Conservation (phyloP, 495 filamentous ascomycete species). For the Penicillium macrosclerotiorum region DNA sequence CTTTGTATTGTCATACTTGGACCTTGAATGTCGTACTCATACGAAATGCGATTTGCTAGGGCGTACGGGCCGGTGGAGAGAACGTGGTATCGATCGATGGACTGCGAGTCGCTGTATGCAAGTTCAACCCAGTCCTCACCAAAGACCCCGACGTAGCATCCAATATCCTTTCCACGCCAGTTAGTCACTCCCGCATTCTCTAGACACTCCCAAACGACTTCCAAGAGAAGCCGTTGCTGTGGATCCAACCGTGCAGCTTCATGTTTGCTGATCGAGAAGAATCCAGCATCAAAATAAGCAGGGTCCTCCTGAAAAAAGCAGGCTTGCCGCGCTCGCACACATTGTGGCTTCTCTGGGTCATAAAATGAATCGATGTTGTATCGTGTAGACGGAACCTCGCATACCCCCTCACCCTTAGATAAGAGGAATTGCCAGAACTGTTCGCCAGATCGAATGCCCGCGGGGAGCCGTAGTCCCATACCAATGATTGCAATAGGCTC, state of each 20-base stretch:
- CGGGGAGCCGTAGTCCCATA: constrained; percentile 47
- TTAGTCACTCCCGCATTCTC: constrained; percentile 43
- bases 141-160: constrained; percentile 49
- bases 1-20: constrained; percentile 29
- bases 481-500: constrained; percentile 48
- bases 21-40: constrained; percentile 30
- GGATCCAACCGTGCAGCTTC: constrained; percentile 57
- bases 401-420: constrained; percentile 30
- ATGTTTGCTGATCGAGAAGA: constrained; percentile 35
- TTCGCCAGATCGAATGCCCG: constrained; percentile 26
- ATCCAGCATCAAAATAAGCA: constrained; percentile 24
- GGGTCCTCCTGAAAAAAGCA: constrained; percentile 48
- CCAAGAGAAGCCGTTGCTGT: constrained; percentile 55
- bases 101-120: constrained; percentile 16
- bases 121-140: constrained; percentile 34
- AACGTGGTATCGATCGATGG: constrained; percentile 9
- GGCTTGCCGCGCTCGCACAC: not conserved
- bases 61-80: constrained; percentile 26
- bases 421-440: constrained; percentile 42
- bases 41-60: constrained; percentile 31
- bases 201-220: constrained; percentile 41
- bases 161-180: constrained; percentile 42
- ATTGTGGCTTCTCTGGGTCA: constrained; percentile 2
- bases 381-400: constrained; percentile 30
- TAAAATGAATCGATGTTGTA: constrained; percentile 38